Conservation (phyloP, 2,329 filamentous ascomycete species). For the Alternaria triticimaculans region DNA sequence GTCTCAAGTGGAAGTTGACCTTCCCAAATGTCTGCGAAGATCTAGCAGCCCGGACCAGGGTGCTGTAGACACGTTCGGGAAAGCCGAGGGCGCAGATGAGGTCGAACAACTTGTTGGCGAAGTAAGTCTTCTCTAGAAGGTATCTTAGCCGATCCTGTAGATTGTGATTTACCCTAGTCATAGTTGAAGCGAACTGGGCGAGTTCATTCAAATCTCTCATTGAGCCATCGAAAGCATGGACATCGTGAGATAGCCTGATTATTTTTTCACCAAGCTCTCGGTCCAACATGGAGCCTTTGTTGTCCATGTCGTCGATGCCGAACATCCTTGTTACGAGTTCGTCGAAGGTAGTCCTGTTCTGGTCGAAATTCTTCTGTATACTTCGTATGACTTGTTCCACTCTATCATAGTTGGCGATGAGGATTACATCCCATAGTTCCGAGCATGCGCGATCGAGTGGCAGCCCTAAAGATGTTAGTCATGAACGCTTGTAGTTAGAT, state of each 20-base stretch:
- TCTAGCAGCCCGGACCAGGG: slow-evolving; percentile 7
- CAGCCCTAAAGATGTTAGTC: not conserved
- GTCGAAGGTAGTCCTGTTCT: not conserved
- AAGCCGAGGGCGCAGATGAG: slow-evolving; percentile 17
- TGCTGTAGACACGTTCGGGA: slow-evolving; percentile 10
- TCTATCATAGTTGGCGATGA: not conserved
- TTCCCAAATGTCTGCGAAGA: not conserved
- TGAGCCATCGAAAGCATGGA: not conserved
- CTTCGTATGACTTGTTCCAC: not conserved
- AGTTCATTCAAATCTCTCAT: slow-evolving; percentile 2
- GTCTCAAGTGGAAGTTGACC: not conserved
- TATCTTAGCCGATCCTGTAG: not conserved
- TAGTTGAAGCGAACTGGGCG: not conserved
- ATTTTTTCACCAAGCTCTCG: slow-evolving; percentile 4
- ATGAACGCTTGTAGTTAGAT: rapidly evolving
- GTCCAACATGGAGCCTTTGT: not conserved
- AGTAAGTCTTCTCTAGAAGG: slow-evolving; percentile 7
- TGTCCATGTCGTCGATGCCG: slow-evolving; percentile 1
- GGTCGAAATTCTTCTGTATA: not conserved
- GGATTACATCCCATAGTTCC: not conserved
- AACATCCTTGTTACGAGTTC: slow-evolving; percentile 5
- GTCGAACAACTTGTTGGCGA: slow-evolving; percentile 11
- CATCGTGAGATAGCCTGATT: not conserved
- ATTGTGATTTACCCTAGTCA: not conserved
- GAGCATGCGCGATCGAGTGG: not conserved